Evolutionary conservation across 1,139 yeast genomes (phyloP).

Genomic region (Nematodospora anomalae): DNA sequence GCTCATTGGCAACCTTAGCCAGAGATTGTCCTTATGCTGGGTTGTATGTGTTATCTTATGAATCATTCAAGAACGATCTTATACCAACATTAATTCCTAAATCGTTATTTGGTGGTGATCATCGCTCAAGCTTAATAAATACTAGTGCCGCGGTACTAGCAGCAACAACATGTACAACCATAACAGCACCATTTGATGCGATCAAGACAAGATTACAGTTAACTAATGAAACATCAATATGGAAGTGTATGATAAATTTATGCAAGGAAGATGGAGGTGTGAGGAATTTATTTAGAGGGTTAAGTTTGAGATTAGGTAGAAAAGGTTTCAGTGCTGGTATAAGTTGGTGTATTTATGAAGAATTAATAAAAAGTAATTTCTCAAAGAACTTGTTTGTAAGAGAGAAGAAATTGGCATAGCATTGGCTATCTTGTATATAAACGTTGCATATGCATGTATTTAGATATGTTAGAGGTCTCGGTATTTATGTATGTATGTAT

Average conservation of each 20-base stretch:
- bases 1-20: slow-evolving; percentile 82
- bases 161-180: slow-evolving; percentile 76
- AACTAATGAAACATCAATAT: slow-evolving; percentile 22
- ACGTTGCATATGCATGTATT: not conserved
- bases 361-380: slow-evolving; percentile 51
- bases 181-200: slow-evolving; percentile 95
- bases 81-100: slow-evolving; percentile 21
- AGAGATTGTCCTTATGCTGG: slow-evolving; percentile 98
- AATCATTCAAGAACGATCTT: slow-evolving; percentile 55
- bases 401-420: slow-evolving; percentile 5
- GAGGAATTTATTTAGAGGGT: slow-evolving; percentile 72
- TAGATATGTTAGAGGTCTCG: too few relatives aligned
- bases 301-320: slow-evolving; percentile 75
- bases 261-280: slow-evolving; percentile 57
- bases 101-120: slow-evolving; percentile 9
- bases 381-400: slow-evolving; percentile 9
- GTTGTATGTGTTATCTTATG: slow-evolving; percentile 80
- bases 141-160: slow-evolving; percentile 71
- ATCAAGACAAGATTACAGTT: slow-evolving; percentile 90
- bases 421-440: slow-evolving; percentile 1
- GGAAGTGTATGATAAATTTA: slow-evolving; percentile 34
- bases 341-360: slow-evolving; percentile 97
- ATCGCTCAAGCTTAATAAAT: slow-evolving; percentile 58
- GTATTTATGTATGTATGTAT: too few relatives aligned
- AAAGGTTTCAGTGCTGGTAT: slow-evolving; percentile 93